phyloP scores from a whole-genome alignment of 225 moss, liverwort and hornwort species.

The Sphagnum contortum region DNA sequence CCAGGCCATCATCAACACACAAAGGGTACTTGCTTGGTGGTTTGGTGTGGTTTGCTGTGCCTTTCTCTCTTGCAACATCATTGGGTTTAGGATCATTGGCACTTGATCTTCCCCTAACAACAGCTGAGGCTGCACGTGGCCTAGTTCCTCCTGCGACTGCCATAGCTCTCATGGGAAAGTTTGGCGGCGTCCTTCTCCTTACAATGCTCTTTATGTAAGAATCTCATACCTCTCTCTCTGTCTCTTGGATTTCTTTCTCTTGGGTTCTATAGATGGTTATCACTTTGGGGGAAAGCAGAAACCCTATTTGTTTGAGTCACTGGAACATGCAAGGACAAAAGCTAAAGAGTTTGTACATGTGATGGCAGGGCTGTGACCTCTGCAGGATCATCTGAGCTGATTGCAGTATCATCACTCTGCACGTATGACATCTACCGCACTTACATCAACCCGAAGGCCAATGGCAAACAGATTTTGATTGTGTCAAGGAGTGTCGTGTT shows the following conservation, averaged over 20 bases:
- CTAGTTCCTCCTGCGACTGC: constrained; percentile 21
- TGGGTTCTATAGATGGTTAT: neutral
- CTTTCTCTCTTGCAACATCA: constrained; percentile 18
- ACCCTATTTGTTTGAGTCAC: neutral
- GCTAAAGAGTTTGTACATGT: neutral
- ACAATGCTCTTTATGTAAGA: constrained; percentile 97
- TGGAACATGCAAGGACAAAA: no score
- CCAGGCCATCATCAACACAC: constrained; percentile 12
- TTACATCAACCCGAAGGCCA: constrained; percentile 84
- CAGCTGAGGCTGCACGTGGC: constrained; percentile 10
- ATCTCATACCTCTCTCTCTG: neutral
- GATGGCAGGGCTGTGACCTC: constrained; percentile 25
- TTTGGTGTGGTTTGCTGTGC: constrained; percentile 18
- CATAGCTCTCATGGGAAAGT: constrained; percentile 78
- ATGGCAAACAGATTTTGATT: constrained; percentile 60
- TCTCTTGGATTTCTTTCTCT: neutral
- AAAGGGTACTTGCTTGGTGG: constrained; percentile 21
- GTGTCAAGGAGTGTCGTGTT: constrained; percentile 62
- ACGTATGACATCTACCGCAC: constrained; percentile 49
- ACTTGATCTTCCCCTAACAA: constrained; percentile 19
- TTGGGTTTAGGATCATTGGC: constrained; percentile 15
- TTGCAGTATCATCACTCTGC: constrained; percentile 26
- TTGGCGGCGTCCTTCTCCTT: constrained; percentile 78
- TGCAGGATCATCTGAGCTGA: constrained; percentile 21
- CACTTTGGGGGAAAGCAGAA: no score